Evolutionary conservation across 2,329 filamentous ascomycete species (phyloP).

Genomic region (Paraphaeosphaeria sporulosa): DNA sequence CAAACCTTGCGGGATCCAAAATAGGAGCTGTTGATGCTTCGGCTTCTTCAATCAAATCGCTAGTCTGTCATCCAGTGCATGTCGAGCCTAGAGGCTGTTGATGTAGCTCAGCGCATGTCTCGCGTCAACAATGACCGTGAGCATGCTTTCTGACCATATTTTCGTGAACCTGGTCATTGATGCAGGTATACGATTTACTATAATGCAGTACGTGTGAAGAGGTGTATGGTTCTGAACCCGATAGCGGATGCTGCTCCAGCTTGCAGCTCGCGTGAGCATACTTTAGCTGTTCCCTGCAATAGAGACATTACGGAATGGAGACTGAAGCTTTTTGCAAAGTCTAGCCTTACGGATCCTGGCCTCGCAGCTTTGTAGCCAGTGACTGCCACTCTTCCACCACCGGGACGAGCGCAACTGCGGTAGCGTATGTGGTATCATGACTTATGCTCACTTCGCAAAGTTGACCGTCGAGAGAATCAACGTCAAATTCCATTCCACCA

Average conservation of each 20-base stretch:
- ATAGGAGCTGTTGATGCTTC: neutral
- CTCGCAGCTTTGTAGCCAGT: neutral
- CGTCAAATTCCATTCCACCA: constrained; percentile 18
- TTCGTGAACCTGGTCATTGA: neutral
- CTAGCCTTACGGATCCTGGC: neutral
- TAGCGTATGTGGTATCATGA: constrained; percentile 85
- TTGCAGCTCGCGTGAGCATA: neutral
- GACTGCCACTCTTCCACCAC: constrained; percentile 15
- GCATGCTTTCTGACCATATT: neutral
- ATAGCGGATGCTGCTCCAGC: neutral
- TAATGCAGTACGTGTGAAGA: neutral
- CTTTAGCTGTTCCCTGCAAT: neutral
- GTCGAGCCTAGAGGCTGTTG: neutral
- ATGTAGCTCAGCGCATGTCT: neutral
- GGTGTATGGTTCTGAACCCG: neutral
- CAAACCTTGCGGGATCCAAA: no score
- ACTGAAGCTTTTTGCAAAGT: neutral
- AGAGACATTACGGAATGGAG: no score
- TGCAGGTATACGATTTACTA: neutral
- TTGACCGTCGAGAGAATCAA: constrained; percentile 48
- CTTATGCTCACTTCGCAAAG: constrained; percentile 80
- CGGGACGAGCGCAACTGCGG: constrained; percentile 69
- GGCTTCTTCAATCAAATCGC: neutral
- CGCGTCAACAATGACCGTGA: neutral
- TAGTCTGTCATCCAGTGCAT: neutral